Evolutionary conservation across 176 grass and related monocot species (phyloP), one percentile per base, ranked within the genome.

Genomic region (Eragrostis nindensis): DNA sequence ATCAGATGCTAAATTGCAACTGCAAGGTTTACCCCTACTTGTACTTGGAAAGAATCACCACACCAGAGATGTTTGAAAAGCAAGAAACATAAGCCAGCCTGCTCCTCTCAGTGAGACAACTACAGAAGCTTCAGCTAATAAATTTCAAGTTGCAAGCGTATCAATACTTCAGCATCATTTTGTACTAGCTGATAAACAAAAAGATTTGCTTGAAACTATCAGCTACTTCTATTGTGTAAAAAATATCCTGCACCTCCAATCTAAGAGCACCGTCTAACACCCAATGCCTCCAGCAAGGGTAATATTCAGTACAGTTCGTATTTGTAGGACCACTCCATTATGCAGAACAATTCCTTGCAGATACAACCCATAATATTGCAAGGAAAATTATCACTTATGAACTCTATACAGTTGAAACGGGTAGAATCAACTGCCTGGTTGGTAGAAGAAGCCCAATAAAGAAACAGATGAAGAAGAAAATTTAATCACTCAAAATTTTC

Each of bases 401-500:
- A 62, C 29, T 36, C 10, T 64, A 76, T 76, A 72, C 19, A 56
- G 36, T 55, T 81, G 44, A 45, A 60, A 30, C 66, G 32, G 4
- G 2, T 45, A 70, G 19, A 82, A 70, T 17, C 38, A 77, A 41
- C 25, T 82, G 65, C 45, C 46, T 45, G 73, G 57, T 43, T 65
- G 36, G 77, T 71, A 63, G 2, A 43, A 70, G 22, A 18, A 62
- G 5, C 27, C 43, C 0, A 18, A 65, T 4, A 77, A 47, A 64
- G 4, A 56, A 66, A 14, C 17, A n/a, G 4, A 54, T 19, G 13
- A 18, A 53, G 78, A 86, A 44, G 26, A 9, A 21, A 44, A 77
- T 44, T 27, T 71, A 55, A 76, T 54, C 3, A 62, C 43, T 73
- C 5, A 48, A 50, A 77, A n/a, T n/a, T 32, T 16, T 6, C 11